phyloP scores from a whole-genome alignment of 202 grass and related monocot species.

The Schoenoplectus tabernaemontani region DNA sequence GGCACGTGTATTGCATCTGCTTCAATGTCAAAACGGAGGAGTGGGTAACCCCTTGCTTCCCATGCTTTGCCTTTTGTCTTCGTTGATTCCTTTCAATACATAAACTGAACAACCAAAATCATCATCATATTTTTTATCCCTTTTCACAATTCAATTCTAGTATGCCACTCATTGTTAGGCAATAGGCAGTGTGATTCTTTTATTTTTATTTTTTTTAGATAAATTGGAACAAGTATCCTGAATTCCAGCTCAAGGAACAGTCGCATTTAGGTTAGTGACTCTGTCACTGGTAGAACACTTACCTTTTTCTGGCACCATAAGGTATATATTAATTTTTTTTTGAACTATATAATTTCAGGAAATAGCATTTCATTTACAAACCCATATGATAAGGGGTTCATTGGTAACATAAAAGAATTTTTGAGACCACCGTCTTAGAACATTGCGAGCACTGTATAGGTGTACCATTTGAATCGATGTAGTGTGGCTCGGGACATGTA shows the following conservation, averaged over 20 bases:
- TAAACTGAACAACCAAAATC: background rate
- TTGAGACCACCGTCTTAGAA: slow-evolving; percentile 41
- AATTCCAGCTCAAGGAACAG: slow-evolving; percentile 64
- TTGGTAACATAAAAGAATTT: slow-evolving; percentile 72
- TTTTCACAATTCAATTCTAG: slow-evolving; percentile 39
- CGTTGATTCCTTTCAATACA: slow-evolving; percentile 36
- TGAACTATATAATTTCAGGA: slow-evolving; percentile 29
- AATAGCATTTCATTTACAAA: slow-evolving; percentile 58
- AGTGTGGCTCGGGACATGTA: background rate
- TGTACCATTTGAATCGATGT: slow-evolving; percentile 6
- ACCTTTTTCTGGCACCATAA: background rate
- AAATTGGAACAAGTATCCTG: slow-evolving; percentile 96
- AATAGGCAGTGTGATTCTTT: slow-evolving; percentile 30
- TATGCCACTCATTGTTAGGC: background rate
- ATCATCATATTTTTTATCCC: slow-evolving; percentile 26
- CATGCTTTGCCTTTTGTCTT: slow-evolving; percentile 62
- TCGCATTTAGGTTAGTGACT: slow-evolving; percentile 52
- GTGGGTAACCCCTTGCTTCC: slow-evolving; percentile 83
- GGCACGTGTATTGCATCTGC: slow-evolving; percentile 90
- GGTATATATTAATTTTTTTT: background rate
- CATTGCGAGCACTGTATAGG: slow-evolving; percentile 22
- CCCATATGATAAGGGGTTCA: slow-evolving; percentile 73
- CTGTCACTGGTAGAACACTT: background rate
- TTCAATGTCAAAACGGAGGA: slow-evolving; percentile 96
- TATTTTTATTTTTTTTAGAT: slow-evolving; percentile 80